phyloP scores from a whole-genome alignment of 495 filamentous ascomycete species.

The Recurvomyces mirabilis region DNA sequence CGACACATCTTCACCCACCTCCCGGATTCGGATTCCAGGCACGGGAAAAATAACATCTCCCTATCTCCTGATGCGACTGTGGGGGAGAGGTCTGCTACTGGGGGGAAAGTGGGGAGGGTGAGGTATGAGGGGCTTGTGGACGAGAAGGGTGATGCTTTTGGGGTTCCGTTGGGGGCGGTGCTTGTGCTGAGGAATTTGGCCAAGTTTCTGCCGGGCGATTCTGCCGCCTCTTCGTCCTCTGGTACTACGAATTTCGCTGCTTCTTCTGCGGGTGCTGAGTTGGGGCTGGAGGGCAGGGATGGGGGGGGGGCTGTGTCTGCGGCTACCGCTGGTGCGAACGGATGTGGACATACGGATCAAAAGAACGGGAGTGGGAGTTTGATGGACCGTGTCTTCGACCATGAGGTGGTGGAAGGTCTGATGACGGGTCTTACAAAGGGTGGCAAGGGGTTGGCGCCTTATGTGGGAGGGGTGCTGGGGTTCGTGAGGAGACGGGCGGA shows the following conservation, averaged over 20 bases:
- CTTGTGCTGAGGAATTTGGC: slow-evolving; percentile 85
- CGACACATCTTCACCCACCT: slow-evolving; percentile 57
- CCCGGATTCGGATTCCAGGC: slow-evolving; percentile 38
- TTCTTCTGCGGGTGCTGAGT: too few relatives aligned
- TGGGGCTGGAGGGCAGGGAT: background rate
- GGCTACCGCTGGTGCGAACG: background rate
- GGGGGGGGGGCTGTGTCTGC: background rate
- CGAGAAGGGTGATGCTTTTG: slow-evolving; percentile 68
- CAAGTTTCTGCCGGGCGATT: slow-evolving; percentile 13
- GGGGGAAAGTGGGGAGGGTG: slow-evolving; percentile 32
- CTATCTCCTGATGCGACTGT: too few relatives aligned
- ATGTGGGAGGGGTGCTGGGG: too few relatives aligned
- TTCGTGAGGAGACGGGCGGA: too few relatives aligned
- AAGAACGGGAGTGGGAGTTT: background rate
- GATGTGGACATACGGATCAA: background rate
- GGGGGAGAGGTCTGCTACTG: slow-evolving; percentile 18
- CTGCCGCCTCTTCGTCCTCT: too few relatives aligned
- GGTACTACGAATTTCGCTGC: too few relatives aligned
- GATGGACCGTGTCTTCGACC: slow-evolving; percentile 10
- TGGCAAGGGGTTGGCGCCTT: too few relatives aligned
- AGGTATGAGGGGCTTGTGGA: slow-evolving; percentile 62
- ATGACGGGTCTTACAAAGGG: slow-evolving; percentile 16
- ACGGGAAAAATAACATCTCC: too few relatives aligned
- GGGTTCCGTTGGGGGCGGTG: slow-evolving; percentile 72
- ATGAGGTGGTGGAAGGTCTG: slow-evolving; percentile 13